Base-by-base conservation (phyloP, 805 yeast species). In the Debaryomyces hansenii region DNA sequence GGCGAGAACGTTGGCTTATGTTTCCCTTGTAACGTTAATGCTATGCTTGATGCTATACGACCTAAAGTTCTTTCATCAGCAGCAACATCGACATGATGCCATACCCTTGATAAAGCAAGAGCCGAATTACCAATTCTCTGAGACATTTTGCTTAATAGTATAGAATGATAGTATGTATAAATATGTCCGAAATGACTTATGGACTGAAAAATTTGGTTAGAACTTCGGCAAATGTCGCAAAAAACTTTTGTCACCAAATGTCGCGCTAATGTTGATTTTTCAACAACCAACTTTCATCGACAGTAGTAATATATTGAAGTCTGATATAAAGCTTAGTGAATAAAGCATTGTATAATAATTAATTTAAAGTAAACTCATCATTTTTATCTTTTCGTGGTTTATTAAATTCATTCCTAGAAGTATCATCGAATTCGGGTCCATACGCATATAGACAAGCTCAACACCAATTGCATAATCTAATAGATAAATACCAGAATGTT, bases 21-120 rank as follows among this genome's bases (percentile, higher is more conserved):
- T 66, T 94, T 94, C n/a, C 99, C 99, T 69, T 88, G 90, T 36
- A 94, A 76, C 0, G 94, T 84, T 27, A 83, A 75, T 20, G 99
- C 97, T 46, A 94, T 90, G 47, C 84, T 78, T 1, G 96, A 77
- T 4, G 99, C 98, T 47, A 94, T 67, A 62, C 98, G 85, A 63
- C 99, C 99, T 40, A 94, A 69, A 0, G 97, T 84, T 59, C 99
- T 80, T 32, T 75, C 69, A 45, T 94, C 99, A 41, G 81, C 77
- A 11, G 96, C 88, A 31, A 90, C 79, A 64, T 95, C 98, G 31
- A 94, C 87, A 63, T 91, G 96, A 63, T 92, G 98, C 99, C 99
- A 94, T 37, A 85, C 77, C 54, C 96, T 79, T 36, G 96, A 85
- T 55, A 87, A 82, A 3, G 95, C 88, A 16, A 84, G 74, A 4